Evolutionary conservation across 2,329 filamentous ascomycete species (phyloP).

Genomic region (Annulohypoxylon truncatum): DNA sequence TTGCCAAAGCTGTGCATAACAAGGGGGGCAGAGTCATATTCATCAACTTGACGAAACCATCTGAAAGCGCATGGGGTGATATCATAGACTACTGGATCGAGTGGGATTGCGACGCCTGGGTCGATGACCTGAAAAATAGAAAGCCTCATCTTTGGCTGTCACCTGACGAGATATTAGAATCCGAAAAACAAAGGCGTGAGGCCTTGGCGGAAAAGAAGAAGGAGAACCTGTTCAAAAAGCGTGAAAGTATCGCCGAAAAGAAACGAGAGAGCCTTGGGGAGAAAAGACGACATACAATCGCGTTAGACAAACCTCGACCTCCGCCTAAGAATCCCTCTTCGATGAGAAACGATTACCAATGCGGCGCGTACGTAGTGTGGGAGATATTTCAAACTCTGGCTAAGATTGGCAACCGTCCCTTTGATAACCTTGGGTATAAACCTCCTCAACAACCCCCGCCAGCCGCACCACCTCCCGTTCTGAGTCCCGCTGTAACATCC

Average conservation of each 20-base stretch:
- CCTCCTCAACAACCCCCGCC: slow-evolving; percentile 51
- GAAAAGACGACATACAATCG: slow-evolving; percentile 40
- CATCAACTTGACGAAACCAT: slow-evolving; percentile 77
- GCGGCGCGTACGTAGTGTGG: slow-evolving; percentile 49
- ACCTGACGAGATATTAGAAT: slow-evolving; percentile 54
- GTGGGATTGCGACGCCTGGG: slow-evolving; percentile 82
- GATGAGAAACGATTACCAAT: slow-evolving; percentile 50
- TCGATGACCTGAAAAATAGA: slow-evolving; percentile 69
- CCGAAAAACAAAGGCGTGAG: slow-evolving; percentile 56
- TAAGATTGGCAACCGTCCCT: slow-evolving; percentile 48
- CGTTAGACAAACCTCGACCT: slow-evolving; percentile 38
- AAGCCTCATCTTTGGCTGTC: slow-evolving; percentile 71
- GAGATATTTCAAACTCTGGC: slow-evolving; percentile 50
- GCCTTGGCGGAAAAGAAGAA: slow-evolving; percentile 47
- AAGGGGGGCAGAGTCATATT: slow-evolving; percentile 77
- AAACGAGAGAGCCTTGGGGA: slow-evolving; percentile 40
- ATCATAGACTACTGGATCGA: slow-evolving; percentile 80
- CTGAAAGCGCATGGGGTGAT: slow-evolving; percentile 78
- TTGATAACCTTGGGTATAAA: slow-evolving; percentile 50
- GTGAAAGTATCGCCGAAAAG: slow-evolving; percentile 42
- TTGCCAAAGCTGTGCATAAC: slow-evolving; percentile 76
- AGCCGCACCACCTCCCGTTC: slow-evolving; percentile 40
- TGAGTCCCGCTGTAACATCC: slow-evolving; percentile 23
- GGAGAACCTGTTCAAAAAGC: slow-evolving; percentile 43
- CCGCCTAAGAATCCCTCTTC: slow-evolving; percentile 50